Evolutionary conservation across 2,329 filamentous ascomycete species (phyloP).

Genomic region (Colletotrichum zoysiae): DNA sequence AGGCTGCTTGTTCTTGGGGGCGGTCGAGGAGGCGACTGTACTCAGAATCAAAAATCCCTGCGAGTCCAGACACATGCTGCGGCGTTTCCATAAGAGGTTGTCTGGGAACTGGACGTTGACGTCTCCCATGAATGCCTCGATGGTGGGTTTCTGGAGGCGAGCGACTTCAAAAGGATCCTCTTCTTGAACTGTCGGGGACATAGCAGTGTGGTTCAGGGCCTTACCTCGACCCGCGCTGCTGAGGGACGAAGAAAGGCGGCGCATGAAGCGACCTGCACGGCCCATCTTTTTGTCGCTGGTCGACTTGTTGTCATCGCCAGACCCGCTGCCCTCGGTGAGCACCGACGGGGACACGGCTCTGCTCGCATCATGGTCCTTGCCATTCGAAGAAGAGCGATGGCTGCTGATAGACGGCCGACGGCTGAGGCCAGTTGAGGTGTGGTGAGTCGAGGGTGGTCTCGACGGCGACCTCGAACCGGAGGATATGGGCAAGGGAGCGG

Average conservation of each 20-base stretch:
- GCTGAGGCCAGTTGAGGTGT: slow-evolving; percentile 61
- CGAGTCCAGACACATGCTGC: slow-evolving; percentile 87
- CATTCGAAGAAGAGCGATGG: slow-evolving; percentile 63
- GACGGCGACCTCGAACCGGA: slow-evolving; percentile 48
- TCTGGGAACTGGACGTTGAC: slow-evolving; percentile 98
- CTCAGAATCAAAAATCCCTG: slow-evolving; percentile 87
- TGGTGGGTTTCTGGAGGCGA: slow-evolving; percentile 51
- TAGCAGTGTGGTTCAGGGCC: slow-evolving; percentile 55
- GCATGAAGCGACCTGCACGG: slow-evolving; percentile 69
- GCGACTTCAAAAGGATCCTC: slow-evolving; percentile 57
- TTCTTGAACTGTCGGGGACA: slow-evolving; percentile 65
- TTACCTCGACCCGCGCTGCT: slow-evolving; percentile 59
- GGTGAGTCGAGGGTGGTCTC: slow-evolving; percentile 60
- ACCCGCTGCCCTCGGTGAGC: slow-evolving; percentile 59
- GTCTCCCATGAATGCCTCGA: slow-evolving; percentile 82
- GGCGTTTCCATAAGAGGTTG: slow-evolving; percentile 94
- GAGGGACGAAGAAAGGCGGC: slow-evolving; percentile 68
- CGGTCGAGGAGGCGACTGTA: slow-evolving; percentile 60
- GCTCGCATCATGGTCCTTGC: slow-evolving; percentile 54
- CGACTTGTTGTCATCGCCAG: slow-evolving; percentile 61
- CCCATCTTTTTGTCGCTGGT: slow-evolving; percentile 62
- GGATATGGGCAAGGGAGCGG: slow-evolving; percentile 45
- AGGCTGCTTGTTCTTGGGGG: slow-evolving; percentile 67
- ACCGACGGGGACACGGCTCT: slow-evolving; percentile 55
- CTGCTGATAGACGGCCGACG: slow-evolving; percentile 76